Conservation (phyloP, 306 rosid genomes). For the Ormosia semicastrata region DNA sequence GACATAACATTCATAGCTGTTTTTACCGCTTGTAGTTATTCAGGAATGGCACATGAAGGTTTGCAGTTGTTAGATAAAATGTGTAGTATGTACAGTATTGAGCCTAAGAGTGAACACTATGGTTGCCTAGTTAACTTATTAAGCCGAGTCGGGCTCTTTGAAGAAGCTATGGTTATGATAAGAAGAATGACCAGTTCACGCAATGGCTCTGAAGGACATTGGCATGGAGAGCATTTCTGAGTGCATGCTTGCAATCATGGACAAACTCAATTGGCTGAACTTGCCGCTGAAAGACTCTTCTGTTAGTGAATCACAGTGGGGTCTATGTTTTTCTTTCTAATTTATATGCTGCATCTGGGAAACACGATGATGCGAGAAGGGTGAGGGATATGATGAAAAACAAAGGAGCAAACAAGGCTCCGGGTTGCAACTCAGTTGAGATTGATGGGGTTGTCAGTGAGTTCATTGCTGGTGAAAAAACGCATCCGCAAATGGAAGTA, state of each 20-base stretch:
- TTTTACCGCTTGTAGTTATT: slow-evolving; percentile 76
- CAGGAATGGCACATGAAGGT: slow-evolving; percentile 57
- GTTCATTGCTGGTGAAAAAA: slow-evolving; percentile 66
- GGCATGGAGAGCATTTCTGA: slow-evolving; percentile 84
- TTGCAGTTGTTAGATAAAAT: slow-evolving; percentile 52
- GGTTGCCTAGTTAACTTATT: slow-evolving; percentile 69
- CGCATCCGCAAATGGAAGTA: slow-evolving; percentile 45
- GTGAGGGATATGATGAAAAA: slow-evolving; percentile 63
- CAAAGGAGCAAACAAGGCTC: slow-evolving; percentile 55
- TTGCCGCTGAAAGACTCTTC: slow-evolving; percentile 54
- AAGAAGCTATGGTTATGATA: slow-evolving; percentile 60
- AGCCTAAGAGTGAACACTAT: slow-evolving; percentile 66
- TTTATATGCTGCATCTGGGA: slow-evolving; percentile 53
- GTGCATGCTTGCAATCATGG: slow-evolving; percentile 74
- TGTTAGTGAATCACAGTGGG: slow-evolving; percentile 52
- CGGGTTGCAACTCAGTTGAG: slow-evolving; percentile 81
- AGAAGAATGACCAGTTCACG: slow-evolving; percentile 35
- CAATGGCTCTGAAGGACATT: slow-evolving; percentile 47
- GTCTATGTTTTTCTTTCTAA: slow-evolving; percentile 73
- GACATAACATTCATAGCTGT: slow-evolving; percentile 71
- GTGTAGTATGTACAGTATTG: slow-evolving; percentile 46
- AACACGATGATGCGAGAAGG: slow-evolving; percentile 51
- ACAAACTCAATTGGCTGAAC: slow-evolving; percentile 54
- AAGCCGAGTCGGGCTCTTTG: slow-evolving; percentile 58
- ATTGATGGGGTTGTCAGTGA: slow-evolving; percentile 53